Base-by-base conservation (phyloP, 306 rosid genomes). In the Prosopis cineraria region DNA sequence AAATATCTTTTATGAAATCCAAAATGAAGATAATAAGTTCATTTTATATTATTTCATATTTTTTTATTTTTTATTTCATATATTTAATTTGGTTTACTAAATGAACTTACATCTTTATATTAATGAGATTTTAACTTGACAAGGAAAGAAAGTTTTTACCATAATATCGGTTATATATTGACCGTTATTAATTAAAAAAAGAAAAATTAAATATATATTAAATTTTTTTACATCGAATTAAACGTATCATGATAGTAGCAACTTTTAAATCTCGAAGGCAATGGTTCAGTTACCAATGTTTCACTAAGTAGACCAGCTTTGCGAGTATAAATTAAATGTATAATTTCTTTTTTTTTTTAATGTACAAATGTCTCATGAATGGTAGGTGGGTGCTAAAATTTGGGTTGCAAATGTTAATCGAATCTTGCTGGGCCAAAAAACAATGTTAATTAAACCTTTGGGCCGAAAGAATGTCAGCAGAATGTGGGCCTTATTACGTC, bases 131-230 rank as follows among this genome's bases (percentile, higher is more conserved):
- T 25, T 10, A 56, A 58, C 36, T 27, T 40, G 29, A 48, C 78
- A 66, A 66, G 44, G 79, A 72, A 62, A 55, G 56, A 45, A 74
- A 63, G 55, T 53, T 53, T 76, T 81, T 64, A 17, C 20, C 14
- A 34, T 64, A 4, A 19, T 34, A 8, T 22, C n/a, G 3, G 9
- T 65, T 65, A 27, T 58, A 12, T n/a, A 8, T 31, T 30, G 17
- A 33, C 20, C 24, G 7, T 7, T 16, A 17, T 62, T 6, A 31
- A 3, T 58, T 62, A 16, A 6, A 31, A 31, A 16, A 56, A 12
- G 0, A 13, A 25, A 10, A 25, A 10, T 58, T 58, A 12, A 58
- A 58, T 58, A 58, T 11, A 12, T 19, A n/a, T n/a, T 44, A 6
- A 22, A 25, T 25, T 10, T 56, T n/a, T n/a, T 36, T 36, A 36